A percentile compares a stretch with the other conserved stretches of the same genome.
phyloP scores from a whole-genome alignment of 1,284 basidiomycete genomes.

The Thelephora terrestris region DNA sequence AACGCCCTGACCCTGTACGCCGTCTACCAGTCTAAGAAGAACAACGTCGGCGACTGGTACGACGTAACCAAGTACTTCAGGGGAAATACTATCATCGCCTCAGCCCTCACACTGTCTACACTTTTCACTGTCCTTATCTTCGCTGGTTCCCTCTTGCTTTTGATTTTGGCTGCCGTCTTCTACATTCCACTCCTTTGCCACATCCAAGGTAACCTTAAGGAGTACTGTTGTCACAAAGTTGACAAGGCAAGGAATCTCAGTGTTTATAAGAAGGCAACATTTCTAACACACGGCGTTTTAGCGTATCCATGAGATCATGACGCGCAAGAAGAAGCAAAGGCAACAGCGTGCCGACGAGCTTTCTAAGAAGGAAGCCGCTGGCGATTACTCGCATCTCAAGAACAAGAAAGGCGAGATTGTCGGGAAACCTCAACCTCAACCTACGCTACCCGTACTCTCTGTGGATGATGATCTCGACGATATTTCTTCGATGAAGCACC shows the following conservation, averaged over 20 bases:
- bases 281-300: slow-evolving; percentile 16
- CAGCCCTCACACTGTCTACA: slow-evolving; percentile 78
- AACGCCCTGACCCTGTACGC: slow-evolving; percentile 91
- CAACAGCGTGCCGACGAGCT: slow-evolving; percentile 73
- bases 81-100: slow-evolving; percentile 65
- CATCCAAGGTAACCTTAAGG: slow-evolving; percentile 95
- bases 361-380: slow-evolving; percentile 84
- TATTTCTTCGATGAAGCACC: slow-evolving; percentile 45
- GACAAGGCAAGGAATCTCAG: slow-evolving; percentile 66
- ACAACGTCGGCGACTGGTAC: slow-evolving; percentile 55
- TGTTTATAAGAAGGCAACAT: neutral
- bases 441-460: slow-evolving; percentile 87
- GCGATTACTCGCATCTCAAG: slow-evolving; percentile 86
- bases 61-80: slow-evolving; percentile 60
- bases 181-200: slow-evolving; percentile 92
- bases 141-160: slow-evolving; percentile 69
- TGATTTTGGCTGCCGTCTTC: slow-evolving; percentile 77
- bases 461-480: slow-evolving; percentile 75
- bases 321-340: slow-evolving; percentile 82
- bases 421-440: slow-evolving; percentile 81
- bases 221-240: slow-evolving; percentile 98
- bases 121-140: slow-evolving; percentile 89
- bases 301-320: slow-evolving; percentile 91
- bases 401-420: slow-evolving; percentile 87
- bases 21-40: slow-evolving; percentile 73